A percentile compares a stretch with the other conserved stretches of the same genome.
phyloP scores from a whole-genome alignment of 139 green algal genomes.

The Chlamydomonas incerta region DNA sequence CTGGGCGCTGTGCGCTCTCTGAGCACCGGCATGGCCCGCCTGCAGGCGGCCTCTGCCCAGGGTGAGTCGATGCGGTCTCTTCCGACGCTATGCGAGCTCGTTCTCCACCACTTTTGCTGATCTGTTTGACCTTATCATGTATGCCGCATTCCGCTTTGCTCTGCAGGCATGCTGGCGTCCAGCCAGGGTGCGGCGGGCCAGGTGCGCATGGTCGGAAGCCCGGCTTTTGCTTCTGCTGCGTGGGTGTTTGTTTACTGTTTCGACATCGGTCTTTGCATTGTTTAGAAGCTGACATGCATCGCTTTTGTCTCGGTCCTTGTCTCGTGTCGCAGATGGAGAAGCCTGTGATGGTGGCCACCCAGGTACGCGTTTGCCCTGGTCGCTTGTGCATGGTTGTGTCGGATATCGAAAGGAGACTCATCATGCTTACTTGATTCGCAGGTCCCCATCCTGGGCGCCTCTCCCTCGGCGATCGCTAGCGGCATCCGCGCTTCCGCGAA shows the following conservation, averaged over 20 bases:
- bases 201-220: conserved; percentile 14
- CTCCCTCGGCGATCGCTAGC: conserved; percentile 41
- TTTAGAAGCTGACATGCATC: neutral
- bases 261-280: neutral
- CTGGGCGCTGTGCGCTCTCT: conserved; percentile 32
- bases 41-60: conserved; percentile 38
- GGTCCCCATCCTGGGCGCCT: conserved; percentile 47
- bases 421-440: conserved; percentile 8
- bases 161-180: conserved; percentile 21
- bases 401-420: no score
- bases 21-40: conserved; percentile 34
- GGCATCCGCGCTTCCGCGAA: conserved; percentile 36
- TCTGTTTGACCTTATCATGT: neutral
- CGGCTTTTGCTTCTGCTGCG: no score
- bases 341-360: conserved; percentile 15
- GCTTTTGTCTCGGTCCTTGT: neutral
- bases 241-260: neutral
- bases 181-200: conserved; percentile 17
- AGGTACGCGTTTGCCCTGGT: neutral
- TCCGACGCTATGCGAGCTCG: neutral
- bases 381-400: no score
- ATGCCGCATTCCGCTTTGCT: neutral
- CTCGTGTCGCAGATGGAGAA: conserved; percentile 11
- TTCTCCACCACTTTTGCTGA: neutral
- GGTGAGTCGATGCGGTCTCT: neutral